phyloP scores from a whole-genome alignment of 768 basidiomycete genomes.

The Hygrophoropsis aurantiaca region DNA sequence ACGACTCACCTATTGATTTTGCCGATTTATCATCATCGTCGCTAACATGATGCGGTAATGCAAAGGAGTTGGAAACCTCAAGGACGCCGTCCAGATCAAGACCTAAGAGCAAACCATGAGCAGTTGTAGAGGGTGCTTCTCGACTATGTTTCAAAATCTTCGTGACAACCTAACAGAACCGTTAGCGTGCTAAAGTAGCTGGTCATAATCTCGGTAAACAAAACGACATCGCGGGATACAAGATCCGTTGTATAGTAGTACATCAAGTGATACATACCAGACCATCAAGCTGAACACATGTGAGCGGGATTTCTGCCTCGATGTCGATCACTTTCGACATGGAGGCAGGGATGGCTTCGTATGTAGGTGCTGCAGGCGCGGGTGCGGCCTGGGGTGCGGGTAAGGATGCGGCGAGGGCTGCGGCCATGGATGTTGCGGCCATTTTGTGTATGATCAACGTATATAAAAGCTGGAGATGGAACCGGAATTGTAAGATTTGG shows the following conservation, averaged over 20 bases:
- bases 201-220: not conserved
- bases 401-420: conserved; percentile 82
- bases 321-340: conserved; percentile 94
- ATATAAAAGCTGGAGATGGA: no score
- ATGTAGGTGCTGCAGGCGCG: conserved; percentile 61
- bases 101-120: conserved; percentile 84
- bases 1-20: conserved; percentile 65
- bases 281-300: conserved; percentile 80
- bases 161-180: conserved; percentile 67
- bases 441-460: conserved; percentile 29
- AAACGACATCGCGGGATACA: no score
- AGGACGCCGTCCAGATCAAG: conserved; percentile 89
- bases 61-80: conserved; percentile 90
- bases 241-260: not conserved
- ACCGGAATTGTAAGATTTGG: no score
- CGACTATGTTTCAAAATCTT: conserved; percentile 93
- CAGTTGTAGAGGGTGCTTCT: conserved; percentile 70
- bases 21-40: conserved; percentile 84
- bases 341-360: conserved; percentile 88
- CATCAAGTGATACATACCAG: conserved; percentile 53
- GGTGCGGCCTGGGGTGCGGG: conserved; percentile 61
- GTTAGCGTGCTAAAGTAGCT: conserved; percentile 10
- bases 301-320: conserved; percentile 84
- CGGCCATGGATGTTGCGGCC: conserved; percentile 87
- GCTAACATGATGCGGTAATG: conserved; percentile 67